A percentile compares a stretch with the other conserved stretches of the same genome.
Conservation (phyloP, 805 yeast species). For the Middelhovenomyces tepae region DNA sequence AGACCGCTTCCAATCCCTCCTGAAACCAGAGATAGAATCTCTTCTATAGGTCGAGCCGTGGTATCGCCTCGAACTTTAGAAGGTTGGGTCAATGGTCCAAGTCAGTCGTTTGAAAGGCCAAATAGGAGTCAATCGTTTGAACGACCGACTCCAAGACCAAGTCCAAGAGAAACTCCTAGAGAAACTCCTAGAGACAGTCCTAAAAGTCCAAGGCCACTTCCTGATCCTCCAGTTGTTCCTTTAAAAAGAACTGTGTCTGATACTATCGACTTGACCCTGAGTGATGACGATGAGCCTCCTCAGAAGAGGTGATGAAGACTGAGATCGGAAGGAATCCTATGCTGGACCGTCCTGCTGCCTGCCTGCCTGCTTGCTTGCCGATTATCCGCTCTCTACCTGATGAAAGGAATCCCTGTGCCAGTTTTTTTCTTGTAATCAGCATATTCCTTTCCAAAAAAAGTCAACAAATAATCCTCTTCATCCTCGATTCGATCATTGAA, state of each 20-base stretch:
- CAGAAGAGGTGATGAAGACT: not conserved
- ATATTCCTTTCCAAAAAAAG: conserved; percentile 69
- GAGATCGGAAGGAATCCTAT: not conserved
- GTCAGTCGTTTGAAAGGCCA: too few relatives aligned
- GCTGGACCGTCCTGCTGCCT: not conserved
- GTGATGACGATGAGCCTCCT: conserved; percentile 17
- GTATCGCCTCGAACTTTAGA: too few relatives aligned
- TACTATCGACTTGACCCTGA: conserved; percentile 24
- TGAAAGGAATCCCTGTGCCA: conserved; percentile 58
- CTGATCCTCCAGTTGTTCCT: conserved; percentile 5
- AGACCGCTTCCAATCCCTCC: too few relatives aligned
- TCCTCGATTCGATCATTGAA: conserved; percentile 53
- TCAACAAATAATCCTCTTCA: conserved; percentile 59
- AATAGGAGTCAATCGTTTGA: too few relatives aligned
- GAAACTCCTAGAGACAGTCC: not conserved
- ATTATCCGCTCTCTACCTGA: conserved; percentile 19
- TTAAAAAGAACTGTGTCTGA: conserved; percentile 14
- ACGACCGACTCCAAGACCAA: conserved; percentile 4
- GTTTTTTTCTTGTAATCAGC: conserved; percentile 40
- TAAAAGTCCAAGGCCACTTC: conserved; percentile 2
- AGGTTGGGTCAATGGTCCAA: too few relatives aligned
- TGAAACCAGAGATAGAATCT: too few relatives aligned
- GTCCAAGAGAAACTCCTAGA: conserved; percentile 3
- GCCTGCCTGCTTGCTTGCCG: conserved; percentile 1
- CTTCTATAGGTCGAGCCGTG: too few relatives aligned